phyloP scores from a whole-genome alignment of 2,329 filamentous ascomycete genomes.

The Cryphonectria carpinicola region DNA sequence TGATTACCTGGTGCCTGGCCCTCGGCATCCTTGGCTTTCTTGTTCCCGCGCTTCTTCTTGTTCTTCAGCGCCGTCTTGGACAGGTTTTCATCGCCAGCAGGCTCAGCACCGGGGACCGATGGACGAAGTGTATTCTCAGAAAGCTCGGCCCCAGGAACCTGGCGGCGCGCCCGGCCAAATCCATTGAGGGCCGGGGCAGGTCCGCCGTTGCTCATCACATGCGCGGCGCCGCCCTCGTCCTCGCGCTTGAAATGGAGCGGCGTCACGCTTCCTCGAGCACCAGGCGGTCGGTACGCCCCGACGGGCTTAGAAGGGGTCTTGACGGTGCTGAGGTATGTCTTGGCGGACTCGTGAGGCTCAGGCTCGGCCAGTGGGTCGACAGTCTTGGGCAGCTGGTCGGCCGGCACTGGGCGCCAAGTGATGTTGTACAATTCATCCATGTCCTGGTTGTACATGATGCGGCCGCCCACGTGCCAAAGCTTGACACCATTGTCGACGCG shows the following conservation, averaged over 20 bases:
- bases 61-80: conserved; percentile 91
- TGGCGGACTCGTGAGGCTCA: conserved; percentile 78
- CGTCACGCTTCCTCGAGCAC: conserved; percentile 84
- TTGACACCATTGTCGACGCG: conserved; percentile 96
- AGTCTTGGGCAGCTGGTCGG: conserved; percentile 56
- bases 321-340: conserved; percentile 78
- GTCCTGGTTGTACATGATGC: conserved; percentile 93
- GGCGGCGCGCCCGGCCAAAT: conserved; percentile 76
- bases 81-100: conserved; percentile 70
- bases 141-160: conserved; percentile 85
- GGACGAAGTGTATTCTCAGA: conserved; percentile 65
- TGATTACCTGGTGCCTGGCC: conserved; percentile 48
- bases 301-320: conserved; percentile 97
- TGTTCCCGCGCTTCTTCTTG: conserved; percentile 95
- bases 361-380: conserved; percentile 77
- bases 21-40: conserved; percentile 84
- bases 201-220: conserved; percentile 76
- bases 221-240: conserved; percentile 89
- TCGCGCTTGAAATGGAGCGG: conserved; percentile 96
- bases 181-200: conserved; percentile 67
- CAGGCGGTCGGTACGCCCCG: conserved; percentile 94
- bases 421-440: conserved; percentile 94
- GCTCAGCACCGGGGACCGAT: conserved; percentile 49
- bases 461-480: conserved; percentile 89
- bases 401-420: conserved; percentile 78